Conservation (phyloP, 805 yeast genomes). For the Saccharomycopsis fodiens region DNA sequence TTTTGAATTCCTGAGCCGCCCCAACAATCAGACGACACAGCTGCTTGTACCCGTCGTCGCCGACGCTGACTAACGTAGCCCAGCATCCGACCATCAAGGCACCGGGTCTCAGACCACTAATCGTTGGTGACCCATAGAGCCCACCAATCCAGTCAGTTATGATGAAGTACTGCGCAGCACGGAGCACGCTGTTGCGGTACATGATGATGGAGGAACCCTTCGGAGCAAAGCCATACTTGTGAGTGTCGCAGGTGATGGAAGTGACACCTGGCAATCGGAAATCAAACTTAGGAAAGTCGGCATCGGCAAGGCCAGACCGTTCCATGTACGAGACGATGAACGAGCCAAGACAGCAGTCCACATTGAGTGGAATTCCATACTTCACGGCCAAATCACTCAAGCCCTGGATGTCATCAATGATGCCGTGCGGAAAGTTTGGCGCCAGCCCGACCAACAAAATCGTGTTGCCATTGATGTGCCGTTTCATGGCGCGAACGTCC, state of each 20-base stretch:
- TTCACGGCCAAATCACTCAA: constrained; percentile 58
- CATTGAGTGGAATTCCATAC: constrained; percentile 80
- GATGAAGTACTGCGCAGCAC: constrained; percentile 79
- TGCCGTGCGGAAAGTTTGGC: constrained; percentile 96
- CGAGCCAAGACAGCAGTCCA: constrained; percentile 94
- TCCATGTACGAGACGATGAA: constrained; percentile 78
- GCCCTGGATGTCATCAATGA: constrained; percentile 78
- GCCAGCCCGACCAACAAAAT: constrained; percentile 87
- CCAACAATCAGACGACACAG: constrained; percentile 60
- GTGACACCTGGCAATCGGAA: constrained; percentile 90
- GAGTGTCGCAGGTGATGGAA: constrained; percentile 98
- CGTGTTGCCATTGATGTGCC: constrained; percentile 70
- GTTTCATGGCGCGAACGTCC: constrained; percentile 51
- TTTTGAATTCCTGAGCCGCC: constrained; percentile 53
- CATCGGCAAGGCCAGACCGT: constrained; percentile 34
- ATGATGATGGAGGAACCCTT: constrained; percentile 90
- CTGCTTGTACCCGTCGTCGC: constrained; percentile 72
- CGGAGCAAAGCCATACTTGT: constrained; percentile 97
- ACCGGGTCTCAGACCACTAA: constrained; percentile 97
- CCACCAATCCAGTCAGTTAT: constrained; percentile 91
- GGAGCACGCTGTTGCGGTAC: constrained; percentile 64
- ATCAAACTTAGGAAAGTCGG: constrained; percentile 53
- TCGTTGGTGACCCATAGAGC: constrained; percentile 89
- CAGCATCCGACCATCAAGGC: constrained; percentile 97
- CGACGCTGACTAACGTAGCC: constrained; percentile 83